Conservation (phyloP, 495 filamentous ascomycete genomes). For the Penicillium malachiteum region DNA sequence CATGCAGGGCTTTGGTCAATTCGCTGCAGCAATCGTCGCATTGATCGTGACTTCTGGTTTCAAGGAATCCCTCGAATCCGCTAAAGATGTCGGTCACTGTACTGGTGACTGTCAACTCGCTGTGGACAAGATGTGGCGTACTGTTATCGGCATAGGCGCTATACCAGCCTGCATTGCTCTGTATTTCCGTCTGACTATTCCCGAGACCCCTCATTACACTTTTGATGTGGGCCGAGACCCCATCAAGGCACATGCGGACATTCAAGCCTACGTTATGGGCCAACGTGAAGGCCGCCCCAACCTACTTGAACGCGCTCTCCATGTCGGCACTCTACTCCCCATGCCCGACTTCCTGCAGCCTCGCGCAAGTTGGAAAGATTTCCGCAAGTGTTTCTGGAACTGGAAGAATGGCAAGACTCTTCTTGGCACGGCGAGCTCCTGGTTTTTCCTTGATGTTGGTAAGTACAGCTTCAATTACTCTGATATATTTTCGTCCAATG, state of each 20-base stretch:
- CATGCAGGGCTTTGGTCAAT: slow-evolving; percentile 80
- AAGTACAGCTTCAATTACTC: too few species aligned
- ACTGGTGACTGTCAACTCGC: slow-evolving; percentile 63
- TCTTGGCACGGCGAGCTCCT: slow-evolving; percentile 74
- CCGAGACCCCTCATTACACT: slow-evolving; percentile 79
- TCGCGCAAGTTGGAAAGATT: slow-evolving; percentile 67
- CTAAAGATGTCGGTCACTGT: slow-evolving; percentile 51
- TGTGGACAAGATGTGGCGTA: slow-evolving; percentile 86
- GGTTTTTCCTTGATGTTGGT: slow-evolving; percentile 72
- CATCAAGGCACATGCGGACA: slow-evolving; percentile 64
- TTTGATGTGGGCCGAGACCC: slow-evolving; percentile 77
- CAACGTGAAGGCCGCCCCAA: slow-evolving; percentile 60
- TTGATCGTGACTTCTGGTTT: slow-evolving; percentile 72
- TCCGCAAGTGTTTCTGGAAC: slow-evolving; percentile 60
- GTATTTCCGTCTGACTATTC: slow-evolving; percentile 86
- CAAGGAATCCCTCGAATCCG: slow-evolving; percentile 60
- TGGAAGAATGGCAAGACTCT: slow-evolving; percentile 69
- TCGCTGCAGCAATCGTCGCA: slow-evolving; percentile 67
- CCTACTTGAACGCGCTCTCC: neutral
- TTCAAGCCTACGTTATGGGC: slow-evolving; percentile 61
- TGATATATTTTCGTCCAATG: too few species aligned
- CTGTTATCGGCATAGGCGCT: slow-evolving; percentile 75
- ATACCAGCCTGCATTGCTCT: slow-evolving; percentile 74
- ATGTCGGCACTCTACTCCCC: slow-evolving; percentile 24
- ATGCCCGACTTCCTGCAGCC: slow-evolving; percentile 45